phyloP scores from a whole-genome alignment of 306 rosid genomes.

The Medicago truncatula region DNA sequence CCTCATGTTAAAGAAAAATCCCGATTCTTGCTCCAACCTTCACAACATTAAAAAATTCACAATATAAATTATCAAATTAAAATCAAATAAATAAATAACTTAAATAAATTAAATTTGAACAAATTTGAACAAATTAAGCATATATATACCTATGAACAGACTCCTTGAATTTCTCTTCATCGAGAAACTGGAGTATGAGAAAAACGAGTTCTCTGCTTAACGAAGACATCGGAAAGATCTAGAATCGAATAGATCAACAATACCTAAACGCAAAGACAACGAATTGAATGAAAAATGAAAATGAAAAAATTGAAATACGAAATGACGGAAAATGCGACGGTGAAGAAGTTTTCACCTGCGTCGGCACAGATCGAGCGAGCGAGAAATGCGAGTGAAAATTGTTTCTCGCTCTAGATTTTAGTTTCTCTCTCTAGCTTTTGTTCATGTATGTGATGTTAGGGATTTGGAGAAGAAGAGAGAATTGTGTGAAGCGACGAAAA shows the following conservation, averaged over 20 bases:
- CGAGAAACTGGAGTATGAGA: slow-evolving; percentile 99
- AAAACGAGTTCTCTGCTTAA: slow-evolving; percentile 98
- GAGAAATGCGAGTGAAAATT: slow-evolving; percentile 45
- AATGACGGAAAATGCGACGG: slow-evolving; percentile 37
- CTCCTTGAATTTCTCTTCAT: slow-evolving; percentile 98
- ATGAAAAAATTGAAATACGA: slow-evolving; percentile 14
- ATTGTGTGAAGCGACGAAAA: slow-evolving; percentile 69
- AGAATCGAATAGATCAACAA: slow-evolving; percentile 54
- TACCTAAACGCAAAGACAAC: slow-evolving; percentile 50
- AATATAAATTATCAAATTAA: slow-evolving; percentile 26
- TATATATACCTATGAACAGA: slow-evolving; percentile 84
- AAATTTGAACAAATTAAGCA: not conserved
- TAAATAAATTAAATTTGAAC: not conserved
- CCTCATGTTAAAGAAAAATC: slow-evolving; percentile 97
- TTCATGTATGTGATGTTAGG: slow-evolving; percentile 61
- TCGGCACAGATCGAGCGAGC: slow-evolving; percentile 79
- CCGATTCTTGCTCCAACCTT: slow-evolving; percentile 99
- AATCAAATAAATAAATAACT: not conserved
- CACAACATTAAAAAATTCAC: slow-evolving; percentile 52
- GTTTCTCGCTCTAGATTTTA: slow-evolving; percentile 55
- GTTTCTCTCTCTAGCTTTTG: slow-evolving; percentile 74
- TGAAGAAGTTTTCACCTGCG: slow-evolving; percentile 43
- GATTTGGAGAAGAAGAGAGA: slow-evolving; percentile 63
- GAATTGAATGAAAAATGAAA: slow-evolving; percentile 34
- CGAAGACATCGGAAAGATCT: slow-evolving; percentile 88